These are phyloP conservation scores for Mucor circinelloides DNA, from an alignment of 371 early-diverging fungal genomes.

Conservation along the genomic window DNA sequence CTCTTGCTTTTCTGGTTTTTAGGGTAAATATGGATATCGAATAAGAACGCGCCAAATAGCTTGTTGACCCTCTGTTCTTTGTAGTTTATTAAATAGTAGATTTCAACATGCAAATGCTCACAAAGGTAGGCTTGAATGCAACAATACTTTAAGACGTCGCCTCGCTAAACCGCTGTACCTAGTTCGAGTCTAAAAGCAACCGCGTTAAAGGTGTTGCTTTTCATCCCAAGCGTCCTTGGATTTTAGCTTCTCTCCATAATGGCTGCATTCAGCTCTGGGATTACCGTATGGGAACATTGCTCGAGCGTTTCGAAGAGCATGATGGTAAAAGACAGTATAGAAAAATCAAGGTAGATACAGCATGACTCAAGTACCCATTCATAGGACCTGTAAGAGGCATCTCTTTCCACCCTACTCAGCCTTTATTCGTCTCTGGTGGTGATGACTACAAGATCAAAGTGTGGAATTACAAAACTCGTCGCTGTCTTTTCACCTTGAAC, in stretches of 20 bases:
- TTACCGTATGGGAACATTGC: constrained; percentile 96
- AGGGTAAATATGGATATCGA: neutral
- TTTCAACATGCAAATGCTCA: constrained; percentile 81
- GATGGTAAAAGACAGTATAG: constrained; percentile 71
- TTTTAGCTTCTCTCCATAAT: constrained; percentile 97
- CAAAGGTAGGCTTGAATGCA: constrained; percentile 59
- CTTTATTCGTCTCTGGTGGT: constrained; percentile 98
- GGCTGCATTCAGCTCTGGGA: constrained; percentile 99
- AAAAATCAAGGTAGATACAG: neutral
- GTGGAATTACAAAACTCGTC: constrained; percentile 98
- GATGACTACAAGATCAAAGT: constrained; percentile 99
- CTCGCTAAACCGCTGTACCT: neutral
- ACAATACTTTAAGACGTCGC: neutral
- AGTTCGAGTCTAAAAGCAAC: constrained; percentile 98
- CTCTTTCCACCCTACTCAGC: constrained; percentile 97
- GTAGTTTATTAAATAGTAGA: neutral
- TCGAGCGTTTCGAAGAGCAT: constrained; percentile 98
- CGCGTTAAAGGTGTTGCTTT: constrained; percentile 98
- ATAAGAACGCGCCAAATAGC: neutral
- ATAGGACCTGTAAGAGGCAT: constrained; percentile 98
- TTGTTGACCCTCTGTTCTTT: neutral
- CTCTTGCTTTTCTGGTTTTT: neutral
- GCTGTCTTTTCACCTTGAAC: constrained; percentile 93
- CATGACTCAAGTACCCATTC: neutral
- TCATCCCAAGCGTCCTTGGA: constrained; percentile 98